Conservation (phyloP, 345 rosid species). For the Physaria fendleri region DNA sequence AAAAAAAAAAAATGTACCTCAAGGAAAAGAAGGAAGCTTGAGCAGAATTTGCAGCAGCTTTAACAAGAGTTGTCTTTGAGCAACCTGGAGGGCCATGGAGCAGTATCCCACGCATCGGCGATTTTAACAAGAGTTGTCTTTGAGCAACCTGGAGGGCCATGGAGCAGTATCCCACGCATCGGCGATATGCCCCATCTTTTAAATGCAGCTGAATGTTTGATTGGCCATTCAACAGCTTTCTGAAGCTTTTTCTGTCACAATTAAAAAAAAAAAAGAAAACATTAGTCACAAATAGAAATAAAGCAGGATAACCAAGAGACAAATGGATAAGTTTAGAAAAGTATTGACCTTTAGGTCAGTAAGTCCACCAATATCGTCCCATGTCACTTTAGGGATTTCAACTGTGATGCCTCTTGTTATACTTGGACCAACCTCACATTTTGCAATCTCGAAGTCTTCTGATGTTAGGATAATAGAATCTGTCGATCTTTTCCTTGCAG, state of each 20-base stretch:
- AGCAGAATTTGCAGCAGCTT: slow-evolving; percentile 91
- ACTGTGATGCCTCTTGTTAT: slow-evolving; percentile 87
- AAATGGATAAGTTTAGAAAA: not conserved
- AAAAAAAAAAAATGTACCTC: no score
- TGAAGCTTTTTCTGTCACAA: slow-evolving; percentile 69
- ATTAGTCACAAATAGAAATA: not conserved
- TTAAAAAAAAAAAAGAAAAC: not conserved
- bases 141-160: no score
- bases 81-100: slow-evolving; percentile 99
- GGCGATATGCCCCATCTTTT: no score
- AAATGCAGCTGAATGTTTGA: slow-evolving; percentile 71
- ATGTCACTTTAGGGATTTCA: slow-evolving; percentile 80
- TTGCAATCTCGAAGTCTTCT: slow-evolving; percentile 70
- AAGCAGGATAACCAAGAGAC: not conserved
- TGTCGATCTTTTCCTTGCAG: slow-evolving; percentile 48
- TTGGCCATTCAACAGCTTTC: slow-evolving; percentile 96
- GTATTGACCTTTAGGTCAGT: slow-evolving; percentile 51
- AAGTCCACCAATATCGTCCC: slow-evolving; percentile 93
- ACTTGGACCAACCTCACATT: slow-evolving; percentile 73
- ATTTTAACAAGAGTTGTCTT: no score
- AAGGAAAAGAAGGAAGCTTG: slow-evolving; percentile 89
- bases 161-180: no score
- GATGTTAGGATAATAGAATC: slow-evolving; percentile 37
- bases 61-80: slow-evolving; percentile 96
- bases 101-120: slow-evolving; percentile 79